These are phyloP conservation scores for Rhamnella rubrinervis DNA, from an alignment of 331 rosid genomes.

Conservation along the genomic window DNA sequence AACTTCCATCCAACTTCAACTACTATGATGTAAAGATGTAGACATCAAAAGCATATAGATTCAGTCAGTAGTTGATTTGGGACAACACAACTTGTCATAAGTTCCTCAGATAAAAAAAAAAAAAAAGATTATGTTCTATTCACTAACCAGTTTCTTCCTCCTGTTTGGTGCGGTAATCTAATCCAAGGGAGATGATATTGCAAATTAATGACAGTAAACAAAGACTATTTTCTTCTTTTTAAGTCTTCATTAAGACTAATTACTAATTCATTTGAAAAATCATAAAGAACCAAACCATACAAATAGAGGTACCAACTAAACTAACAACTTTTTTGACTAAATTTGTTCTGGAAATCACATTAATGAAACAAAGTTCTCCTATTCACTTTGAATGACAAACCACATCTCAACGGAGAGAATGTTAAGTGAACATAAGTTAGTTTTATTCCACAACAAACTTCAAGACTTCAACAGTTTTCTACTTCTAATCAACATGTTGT, in stretches of 20 bases:
- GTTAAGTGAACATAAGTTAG: too few species aligned
- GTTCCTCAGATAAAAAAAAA: too few species aligned
- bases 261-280: too few species aligned
- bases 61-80: not conserved
- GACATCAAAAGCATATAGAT: not conserved
- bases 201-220: too few species aligned
- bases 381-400: not conserved
- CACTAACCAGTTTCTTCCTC: slow-evolving; percentile 2
- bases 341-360: not conserved
- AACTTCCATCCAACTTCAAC: not conserved
- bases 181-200: not conserved
- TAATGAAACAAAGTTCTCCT: not conserved
- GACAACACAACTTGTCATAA: not conserved
- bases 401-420: not conserved
- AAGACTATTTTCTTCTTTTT: too few species aligned
- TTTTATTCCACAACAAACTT: too few species aligned
- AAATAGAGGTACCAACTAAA: too few species aligned
- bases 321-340: too few species aligned
- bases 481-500: too few species aligned
- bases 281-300: too few species aligned
- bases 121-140: not conserved
- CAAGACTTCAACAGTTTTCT: too few species aligned
- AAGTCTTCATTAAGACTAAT: too few species aligned
- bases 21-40: not conserved
- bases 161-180: not conserved